Percentiles rank a stretch among this genome's conserved stretches.
Conservation (phyloP, 176 grass and related monocot species). For the Secale cereale region DNA sequence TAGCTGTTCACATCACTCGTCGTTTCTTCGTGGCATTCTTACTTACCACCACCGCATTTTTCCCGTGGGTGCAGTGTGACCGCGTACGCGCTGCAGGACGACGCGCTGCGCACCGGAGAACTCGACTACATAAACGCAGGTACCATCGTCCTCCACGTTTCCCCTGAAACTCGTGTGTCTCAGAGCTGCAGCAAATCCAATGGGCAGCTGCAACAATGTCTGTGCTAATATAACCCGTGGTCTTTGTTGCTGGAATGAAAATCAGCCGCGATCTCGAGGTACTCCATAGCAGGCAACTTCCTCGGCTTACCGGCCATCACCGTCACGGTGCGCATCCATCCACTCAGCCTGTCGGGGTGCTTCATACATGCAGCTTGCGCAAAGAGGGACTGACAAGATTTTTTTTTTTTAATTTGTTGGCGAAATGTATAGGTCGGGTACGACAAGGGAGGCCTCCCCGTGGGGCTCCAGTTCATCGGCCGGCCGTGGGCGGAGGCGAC, state of each 20-base stretch:
- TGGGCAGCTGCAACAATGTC: not conserved
- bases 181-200: not conserved
- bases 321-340: constrained; percentile 33
- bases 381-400: not conserved
- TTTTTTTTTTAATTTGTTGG: no score
- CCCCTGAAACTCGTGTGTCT: not conserved
- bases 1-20: not conserved
- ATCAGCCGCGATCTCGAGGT: constrained; percentile 71
- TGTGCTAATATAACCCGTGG: not conserved
- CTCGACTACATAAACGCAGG: constrained; percentile 96
- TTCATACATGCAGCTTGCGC: not conserved
- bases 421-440: constrained; percentile 42
- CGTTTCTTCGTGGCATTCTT: not conserved
- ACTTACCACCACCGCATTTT: not conserved
- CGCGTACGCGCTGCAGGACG: constrained; percentile 52
- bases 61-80: constrained; percentile 42
- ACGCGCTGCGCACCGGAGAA: constrained; percentile 60
- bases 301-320: constrained; percentile 88
- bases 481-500: constrained; percentile 87
- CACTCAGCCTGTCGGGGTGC: no score
- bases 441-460: constrained; percentile 64
- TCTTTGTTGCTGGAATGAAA: not conserved
- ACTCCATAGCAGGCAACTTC: constrained; percentile 92
- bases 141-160: not conserved
- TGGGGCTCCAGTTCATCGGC: constrained; percentile 87